Evolutionary conservation across 805 yeast species (phyloP), one percentile per base, ranked within the genome.

Genomic region (Starmerella floricola): DNA sequence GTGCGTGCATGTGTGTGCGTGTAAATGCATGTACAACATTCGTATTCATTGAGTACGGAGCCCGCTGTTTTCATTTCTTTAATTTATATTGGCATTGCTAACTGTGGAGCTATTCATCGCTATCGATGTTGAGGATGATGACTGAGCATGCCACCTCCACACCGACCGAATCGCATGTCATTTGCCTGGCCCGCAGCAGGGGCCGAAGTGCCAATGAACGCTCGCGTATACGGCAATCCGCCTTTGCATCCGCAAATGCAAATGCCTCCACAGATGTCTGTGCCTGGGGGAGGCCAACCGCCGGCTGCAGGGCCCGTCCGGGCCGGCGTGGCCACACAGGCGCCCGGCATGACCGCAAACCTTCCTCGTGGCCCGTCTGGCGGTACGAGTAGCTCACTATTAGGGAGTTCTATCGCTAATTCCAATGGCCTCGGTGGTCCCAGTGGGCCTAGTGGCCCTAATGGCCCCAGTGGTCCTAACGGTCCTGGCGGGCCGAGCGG

Each of bases 181-280:
- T 48, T 45, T n/a, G 49, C 42, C 30, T 48, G 51, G 51, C 50
- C 47, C 34, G 50, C 47, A 26, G 41, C 29, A 8, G 42, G 34
- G 10, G 38, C 19, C 24, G 50, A 46, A 18, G 35, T 47, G 50
- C 47, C 44, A 18, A 19, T 38, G 18, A 42, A 43, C 19, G 24
- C 38, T 6, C 35, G 38, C 21, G 42, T 46, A 19, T 48, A 48
- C 36, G 42, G 45, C 15, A 40, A 39, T 27, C 34, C 41, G 28
- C 51, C 45, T 21, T 38, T 47, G 44, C 43, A 21, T 19, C 44
- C 44, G 10, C 41, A 46, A 35, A 37, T 44, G 41, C 29, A 26
- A 12, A 41, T 44, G 36, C 48, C 40, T 10, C 44, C 48, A 23
- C 43, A 45, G n/a, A 37, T 46, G 43, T 31, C 31, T 20, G 31